Conservation (phyloP, 495 filamentous ascomycete genomes). For the Aspergillus avenaceus region DNA sequence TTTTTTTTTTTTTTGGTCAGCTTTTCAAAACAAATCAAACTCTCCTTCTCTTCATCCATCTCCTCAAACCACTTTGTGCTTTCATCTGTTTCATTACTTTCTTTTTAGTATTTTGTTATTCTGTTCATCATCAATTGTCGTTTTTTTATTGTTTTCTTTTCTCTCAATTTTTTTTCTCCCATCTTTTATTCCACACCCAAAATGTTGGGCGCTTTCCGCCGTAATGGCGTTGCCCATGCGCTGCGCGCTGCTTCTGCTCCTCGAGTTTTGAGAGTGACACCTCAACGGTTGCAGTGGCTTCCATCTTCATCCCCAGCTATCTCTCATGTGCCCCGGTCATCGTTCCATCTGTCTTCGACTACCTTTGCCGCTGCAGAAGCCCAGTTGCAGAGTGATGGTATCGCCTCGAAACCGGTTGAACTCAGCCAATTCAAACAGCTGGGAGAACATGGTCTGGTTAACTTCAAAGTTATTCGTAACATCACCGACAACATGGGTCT, state of each 20-base stretch:
- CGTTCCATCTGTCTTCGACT: conserved; percentile 29
- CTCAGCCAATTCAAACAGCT: conserved; percentile 72
- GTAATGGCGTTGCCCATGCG: conserved; percentile 33
- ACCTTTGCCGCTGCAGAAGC: conserved; percentile 22
- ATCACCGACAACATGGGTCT: conserved; percentile 72
- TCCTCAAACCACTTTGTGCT: background rate
- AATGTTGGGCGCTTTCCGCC: conserved; percentile 43
- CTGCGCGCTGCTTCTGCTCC: conserved; percentile 32
- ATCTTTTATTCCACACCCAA: conserved; percentile 3
- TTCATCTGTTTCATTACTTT: background rate
- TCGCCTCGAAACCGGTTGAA: conserved; percentile 12
- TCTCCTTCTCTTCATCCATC: background rate
- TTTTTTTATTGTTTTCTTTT: background rate
- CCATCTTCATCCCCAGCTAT: conserved; percentile 14
- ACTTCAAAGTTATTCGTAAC: conserved; percentile 58
- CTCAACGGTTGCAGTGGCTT: conserved; percentile 30
- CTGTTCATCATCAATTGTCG: no score
- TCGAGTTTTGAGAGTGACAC: conserved; percentile 23
- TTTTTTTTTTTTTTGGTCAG: background rate
- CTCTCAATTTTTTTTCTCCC: background rate
- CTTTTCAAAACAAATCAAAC: background rate
- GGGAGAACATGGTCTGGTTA: conserved; percentile 54
- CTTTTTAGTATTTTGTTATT: no score
- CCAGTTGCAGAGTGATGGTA: conserved; percentile 5
- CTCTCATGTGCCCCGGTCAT: conserved; percentile 20